Percentiles rank a stretch among this genome's conserved stretches.
phyloP scores from a whole-genome alignment of 441 rosid genomes.

The Euphorbia celastroides region DNA sequence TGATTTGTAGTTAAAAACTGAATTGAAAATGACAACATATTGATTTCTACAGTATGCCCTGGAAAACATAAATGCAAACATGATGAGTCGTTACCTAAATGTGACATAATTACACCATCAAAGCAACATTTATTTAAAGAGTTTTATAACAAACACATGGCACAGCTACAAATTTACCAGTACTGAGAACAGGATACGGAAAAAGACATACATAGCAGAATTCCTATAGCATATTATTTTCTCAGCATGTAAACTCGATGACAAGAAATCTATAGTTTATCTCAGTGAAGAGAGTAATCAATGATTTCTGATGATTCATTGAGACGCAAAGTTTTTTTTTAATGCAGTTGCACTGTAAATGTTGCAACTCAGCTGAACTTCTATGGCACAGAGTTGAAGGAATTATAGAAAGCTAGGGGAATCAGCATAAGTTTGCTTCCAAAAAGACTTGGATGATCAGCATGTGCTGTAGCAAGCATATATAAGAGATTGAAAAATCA shows the following conservation, averaged over 20 bases:
- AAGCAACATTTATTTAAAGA: not conserved
- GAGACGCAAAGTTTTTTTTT: not conserved
- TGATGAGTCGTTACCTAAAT: not conserved
- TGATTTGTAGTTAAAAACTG: not conserved
- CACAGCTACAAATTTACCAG: not conserved
- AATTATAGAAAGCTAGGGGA: not conserved
- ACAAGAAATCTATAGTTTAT: not conserved
- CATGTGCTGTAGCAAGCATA: not conserved
- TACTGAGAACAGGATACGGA: not conserved
- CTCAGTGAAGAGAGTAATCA: not conserved
- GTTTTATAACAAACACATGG: not conserved
- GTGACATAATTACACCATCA: not conserved
- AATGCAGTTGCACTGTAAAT: not conserved
- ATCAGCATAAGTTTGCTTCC: not conserved
- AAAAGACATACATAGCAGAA: not conserved
- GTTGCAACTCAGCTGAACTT: not conserved
- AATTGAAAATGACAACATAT: not conserved
- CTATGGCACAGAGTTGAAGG: not conserved
- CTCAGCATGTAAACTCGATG: not conserved
- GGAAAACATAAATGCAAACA: not conserved
- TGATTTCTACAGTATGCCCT: not conserved
- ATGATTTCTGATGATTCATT: not conserved
- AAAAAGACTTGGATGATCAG: not conserved
- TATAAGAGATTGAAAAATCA: slow-evolving; percentile 1
- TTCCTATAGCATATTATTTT: not conserved